phyloP scores from a whole-genome alignment of 768 basidiomycete genomes.

The Phylloporus rhodoxanthus region DNA sequence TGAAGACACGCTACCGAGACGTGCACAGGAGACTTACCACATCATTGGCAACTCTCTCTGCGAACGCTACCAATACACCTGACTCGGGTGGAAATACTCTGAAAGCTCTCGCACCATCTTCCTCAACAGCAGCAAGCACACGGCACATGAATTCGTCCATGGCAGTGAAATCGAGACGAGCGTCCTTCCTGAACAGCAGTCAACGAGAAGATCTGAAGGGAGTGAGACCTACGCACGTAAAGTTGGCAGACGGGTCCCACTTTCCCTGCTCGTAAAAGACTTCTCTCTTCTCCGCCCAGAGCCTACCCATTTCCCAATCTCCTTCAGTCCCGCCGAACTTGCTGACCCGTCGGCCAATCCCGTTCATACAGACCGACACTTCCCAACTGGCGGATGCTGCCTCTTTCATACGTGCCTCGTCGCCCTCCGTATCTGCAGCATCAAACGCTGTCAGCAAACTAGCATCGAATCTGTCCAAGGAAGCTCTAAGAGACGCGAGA shows the following conservation, averaged over 20 bases:
- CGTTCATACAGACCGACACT: slow-evolving; percentile 51
- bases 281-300: slow-evolving; percentile 94
- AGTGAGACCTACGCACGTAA: slow-evolving; percentile 46
- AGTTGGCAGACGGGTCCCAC: slow-evolving; percentile 80
- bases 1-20: not conserved
- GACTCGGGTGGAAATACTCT: slow-evolving; percentile 81
- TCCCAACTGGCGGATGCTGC: slow-evolving; percentile 84
- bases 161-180: slow-evolving; percentile 74
- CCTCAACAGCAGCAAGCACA: slow-evolving; percentile 56
- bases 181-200: slow-evolving; percentile 37
- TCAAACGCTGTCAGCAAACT: slow-evolving; percentile 85
- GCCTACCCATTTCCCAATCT: slow-evolving; percentile 90
- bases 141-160: slow-evolving; percentile 89
- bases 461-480: slow-evolving; percentile 86
- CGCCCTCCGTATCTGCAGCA: slow-evolving; percentile 63
- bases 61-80: slow-evolving; percentile 72
- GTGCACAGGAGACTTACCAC: slow-evolving; percentile 47
- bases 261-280: slow-evolving; percentile 82
- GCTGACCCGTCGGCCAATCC: slow-evolving; percentile 17
- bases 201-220: not conserved
- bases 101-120: slow-evolving; percentile 76
- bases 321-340: slow-evolving; percentile 1
- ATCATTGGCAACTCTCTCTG: slow-evolving; percentile 79
- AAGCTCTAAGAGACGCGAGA: slow-evolving; percentile 60
- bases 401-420: slow-evolving; percentile 75